Evolutionary conservation across 2,329 filamentous ascomycete genomes (phyloP).

Genomic region (Drechslera avenae): DNA sequence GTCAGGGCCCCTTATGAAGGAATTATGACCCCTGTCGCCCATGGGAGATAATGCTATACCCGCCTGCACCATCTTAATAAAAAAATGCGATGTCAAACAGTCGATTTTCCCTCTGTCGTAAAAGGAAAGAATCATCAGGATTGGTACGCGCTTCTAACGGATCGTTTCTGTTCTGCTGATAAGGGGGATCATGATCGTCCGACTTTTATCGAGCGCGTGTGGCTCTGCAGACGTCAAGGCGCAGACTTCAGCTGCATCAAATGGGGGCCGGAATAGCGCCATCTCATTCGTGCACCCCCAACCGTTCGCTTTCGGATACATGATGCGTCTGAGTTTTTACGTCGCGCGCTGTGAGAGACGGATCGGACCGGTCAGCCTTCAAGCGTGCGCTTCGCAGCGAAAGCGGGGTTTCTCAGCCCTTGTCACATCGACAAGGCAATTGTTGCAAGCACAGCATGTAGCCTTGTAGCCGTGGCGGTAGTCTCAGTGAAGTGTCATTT

Average conservation of each 20-base stretch:
- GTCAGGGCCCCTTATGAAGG: slow-evolving; percentile 6
- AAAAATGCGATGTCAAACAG: too few species aligned
- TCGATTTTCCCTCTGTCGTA: too few species aligned
- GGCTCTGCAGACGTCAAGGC: slow-evolving; percentile 25
- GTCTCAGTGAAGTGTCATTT: too few species aligned
- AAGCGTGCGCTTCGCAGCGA: too few species aligned
- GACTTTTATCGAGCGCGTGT: slow-evolving; percentile 24
- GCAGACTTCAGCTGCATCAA: slow-evolving; percentile 20
- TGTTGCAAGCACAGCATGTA: too few species aligned
- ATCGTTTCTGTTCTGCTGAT: too few species aligned
- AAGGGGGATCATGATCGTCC: slow-evolving; percentile 1
- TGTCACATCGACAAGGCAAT: too few species aligned
- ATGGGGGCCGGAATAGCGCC: slow-evolving; percentile 26
- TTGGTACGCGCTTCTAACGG: too few species aligned
- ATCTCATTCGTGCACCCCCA: slow-evolving; percentile 25
- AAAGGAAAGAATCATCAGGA: too few species aligned
- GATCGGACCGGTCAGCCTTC: slow-evolving; percentile 8
- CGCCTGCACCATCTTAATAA: too few species aligned
- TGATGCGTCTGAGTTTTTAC: not conserved
- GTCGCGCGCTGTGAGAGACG: slow-evolving; percentile 12
- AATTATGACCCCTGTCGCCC: slow-evolving; percentile 1
- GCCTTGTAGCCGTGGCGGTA: too few species aligned
- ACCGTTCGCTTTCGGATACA: slow-evolving; percentile 4
- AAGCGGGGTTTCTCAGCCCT: too few species aligned
- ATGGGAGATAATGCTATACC: slow-evolving; percentile 2